Base-by-base conservation (phyloP, 257 asterid genomes). In the Lycium barbarum region DNA sequence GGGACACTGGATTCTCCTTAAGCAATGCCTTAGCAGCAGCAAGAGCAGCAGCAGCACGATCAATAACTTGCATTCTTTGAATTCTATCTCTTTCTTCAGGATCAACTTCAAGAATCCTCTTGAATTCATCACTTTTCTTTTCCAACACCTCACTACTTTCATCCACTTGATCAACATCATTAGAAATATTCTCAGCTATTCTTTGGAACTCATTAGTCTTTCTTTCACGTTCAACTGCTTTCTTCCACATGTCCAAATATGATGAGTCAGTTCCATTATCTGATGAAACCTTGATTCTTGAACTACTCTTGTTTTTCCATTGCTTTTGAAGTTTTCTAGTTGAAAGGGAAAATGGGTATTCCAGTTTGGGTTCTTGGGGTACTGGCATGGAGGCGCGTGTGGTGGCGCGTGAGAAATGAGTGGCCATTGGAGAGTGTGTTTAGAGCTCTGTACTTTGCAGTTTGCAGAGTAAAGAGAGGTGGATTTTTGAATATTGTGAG, bases 11-110 rank as follows among this genome's bases (percentile, higher is more conserved):
- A 79, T 89, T 88, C 90, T 93, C 97, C 87, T 93, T 84, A 18
- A 96, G 83, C 86, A 96, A 85, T 7, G 98, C 94, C 74, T 91
- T 90, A 0, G 99, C 97, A 0, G 99, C 99, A 1, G 99, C 91
- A 7, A 96, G 88, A n/a, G 98, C 98, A 2, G 99, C 99, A 5
- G 98, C 97, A 15, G 99, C 99, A 36, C 99, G 98, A 93, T 96
- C 99, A 84, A 96, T 91, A 7, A 95, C 97, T 90, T 96, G 98
- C 94, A 93, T 89, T 86, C 94, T 89, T 91, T 96, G 98, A 66
- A 90, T 89, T 85, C 90, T 93, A 62, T 96, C 97, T 43, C 99
- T 93, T 82, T 96, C 98, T 82, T 95, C 97, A 58, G 81, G 58
- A 14, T 95, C 58, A 18, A 93, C 94, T 59, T 93, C 91, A 2